Base-by-base conservation (phyloP, 2,329 filamentous ascomycete species). In the Spiromastix sp. region DNA sequence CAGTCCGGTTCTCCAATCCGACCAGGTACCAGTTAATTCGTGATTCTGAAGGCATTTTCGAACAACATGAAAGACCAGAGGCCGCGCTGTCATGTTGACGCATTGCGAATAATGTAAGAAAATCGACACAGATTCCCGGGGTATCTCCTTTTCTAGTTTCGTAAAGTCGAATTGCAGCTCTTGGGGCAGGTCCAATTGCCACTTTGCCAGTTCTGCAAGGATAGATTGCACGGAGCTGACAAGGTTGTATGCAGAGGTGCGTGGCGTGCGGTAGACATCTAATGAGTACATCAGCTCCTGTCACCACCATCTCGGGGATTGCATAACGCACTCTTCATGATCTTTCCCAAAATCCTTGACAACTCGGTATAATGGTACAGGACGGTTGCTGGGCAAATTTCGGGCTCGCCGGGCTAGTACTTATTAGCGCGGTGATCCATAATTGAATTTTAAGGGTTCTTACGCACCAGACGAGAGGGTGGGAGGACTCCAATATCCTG, bases 81-180 rank as follows among this genome's bases (percentile, higher is more conserved):
- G 71, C 4, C 71, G 56, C 0, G 64, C 67, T 0, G 70, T 71
- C 69, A 74, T 73, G 43, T 72, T 72, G 45, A 74, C 64, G 46
- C 71, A 74, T 28, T 72, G 70, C 40, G 72, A 72, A 43, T 72
- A 73, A 42, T 74, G 70, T 15, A 71, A 50, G 35, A 70, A 65
- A 3, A 66, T 68, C 1, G 67, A 70, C 4, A 72, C 65, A 7
- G 60, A 63, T 48, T 72, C 68, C 9, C 69, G 65, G 26, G 61
- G 63, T 29, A 67, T 60, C 21, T 51, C 49, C 4, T 44, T 43
- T 36, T 61, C 59, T 5, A 68, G 57, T 3, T 54, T 58, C 1
- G 54, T 56, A 11, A 68, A 67, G 42, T 72, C 63, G 30, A 72
- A 64, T 2, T 66, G 62, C 9, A 74, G 51, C 7, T 59, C 51